Percentiles rank a stretch among this genome's conserved stretches.
phyloP scores from a whole-genome alignment of 1,284 basidiomycete genomes.

The Rhodotorula glutinis region DNA sequence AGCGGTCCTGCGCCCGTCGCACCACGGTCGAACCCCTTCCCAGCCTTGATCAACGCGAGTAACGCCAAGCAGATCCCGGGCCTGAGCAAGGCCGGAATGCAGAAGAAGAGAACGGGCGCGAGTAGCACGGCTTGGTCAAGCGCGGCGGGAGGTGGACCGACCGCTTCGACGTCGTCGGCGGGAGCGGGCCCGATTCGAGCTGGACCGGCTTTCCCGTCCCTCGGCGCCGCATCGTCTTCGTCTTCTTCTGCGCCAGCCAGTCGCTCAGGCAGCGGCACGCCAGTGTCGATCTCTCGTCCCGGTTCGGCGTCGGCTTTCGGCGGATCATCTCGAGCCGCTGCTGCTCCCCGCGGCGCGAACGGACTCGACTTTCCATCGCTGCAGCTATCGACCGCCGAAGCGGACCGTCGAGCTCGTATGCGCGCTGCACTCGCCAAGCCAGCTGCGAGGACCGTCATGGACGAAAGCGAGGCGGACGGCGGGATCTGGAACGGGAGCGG shows the following conservation, averaged over 20 bases:
- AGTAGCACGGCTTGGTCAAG: conserved; percentile 24
- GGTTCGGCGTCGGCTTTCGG: not conserved
- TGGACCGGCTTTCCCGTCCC: conserved; percentile 10
- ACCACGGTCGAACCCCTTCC: conserved; percentile 34
- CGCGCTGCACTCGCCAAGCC: conserved; percentile 27
- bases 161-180: not conserved
- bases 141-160: conserved; percentile 4
- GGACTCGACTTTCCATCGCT: conserved; percentile 33
- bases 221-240: not conserved
- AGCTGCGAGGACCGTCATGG: conserved; percentile 18
- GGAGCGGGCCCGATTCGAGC: not conserved
- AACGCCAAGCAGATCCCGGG: conserved; percentile 33
- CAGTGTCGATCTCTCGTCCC: conserved; percentile 15
- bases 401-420: conserved; percentile 27
- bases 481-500: not conserved
- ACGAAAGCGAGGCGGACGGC: conserved; percentile 6
- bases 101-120: conserved; percentile 19
- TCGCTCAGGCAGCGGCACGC: not conserved
- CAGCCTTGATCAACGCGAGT: conserved; percentile 31
- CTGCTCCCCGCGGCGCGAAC: conserved; percentile 8
- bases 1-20: conserved; percentile 30
- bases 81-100: conserved; percentile 18
- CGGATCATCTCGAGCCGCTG: not conserved
- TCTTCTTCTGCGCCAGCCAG: conserved; percentile 2
- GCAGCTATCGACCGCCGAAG: conserved; percentile 6